Base-by-base conservation (phyloP, 2,329 filamentous ascomycete genomes). In the Cercospora sesami region DNA sequence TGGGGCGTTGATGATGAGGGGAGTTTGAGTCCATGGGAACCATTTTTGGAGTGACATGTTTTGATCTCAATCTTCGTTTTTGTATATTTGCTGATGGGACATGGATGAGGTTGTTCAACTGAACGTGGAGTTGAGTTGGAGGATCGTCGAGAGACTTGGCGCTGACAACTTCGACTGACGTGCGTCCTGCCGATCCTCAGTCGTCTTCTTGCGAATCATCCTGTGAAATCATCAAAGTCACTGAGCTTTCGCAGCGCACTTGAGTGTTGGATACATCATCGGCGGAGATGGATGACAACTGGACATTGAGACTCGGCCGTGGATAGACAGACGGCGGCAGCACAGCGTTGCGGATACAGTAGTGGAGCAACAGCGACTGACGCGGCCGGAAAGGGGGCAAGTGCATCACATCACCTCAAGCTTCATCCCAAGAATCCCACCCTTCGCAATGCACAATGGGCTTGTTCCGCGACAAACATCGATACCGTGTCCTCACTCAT, bases 1-100 rank as follows among this genome's bases (percentile, higher is more conserved):
- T 12, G 71, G 71, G 26, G 71, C 71, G 62, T 72, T 72, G 67
- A 72, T 70, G 62, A 72, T 63, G 26, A 72, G 60, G 5, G 69
- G 71, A 63, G 39, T 64, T 33, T 60, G 26, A 9, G 69, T 70
- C 69, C 67, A 72, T 45, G 71, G 68, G 18, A 72, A 53, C 4
- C 63, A 59, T 3, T 65, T 42, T 23, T 59, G 36, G 10, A 68
- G 31, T 8, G 48, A 58, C 65, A 69, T 67, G 16, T 45, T 16
- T 21, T 16, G 18, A 14, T n/a, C n/a, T n/a, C n/a, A n/a, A n/a
- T n/a, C n/a, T n/a, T n/a, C n/a, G n/a, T n/a, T n/a, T n/a, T n/a
- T n/a, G n/a, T n/a, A n/a, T n/a, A n/a, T n/a, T n/a, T n/a, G n/a
- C n/a, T n/a, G 4, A 36, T 36, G 33, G 5, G 33, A 5, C 6